Percentiles rank a stretch among this genome's conserved stretches.
Evolutionary conservation across 208 protist species (phyloP).

Genomic region (Angomonas ambiguus): DNA sequence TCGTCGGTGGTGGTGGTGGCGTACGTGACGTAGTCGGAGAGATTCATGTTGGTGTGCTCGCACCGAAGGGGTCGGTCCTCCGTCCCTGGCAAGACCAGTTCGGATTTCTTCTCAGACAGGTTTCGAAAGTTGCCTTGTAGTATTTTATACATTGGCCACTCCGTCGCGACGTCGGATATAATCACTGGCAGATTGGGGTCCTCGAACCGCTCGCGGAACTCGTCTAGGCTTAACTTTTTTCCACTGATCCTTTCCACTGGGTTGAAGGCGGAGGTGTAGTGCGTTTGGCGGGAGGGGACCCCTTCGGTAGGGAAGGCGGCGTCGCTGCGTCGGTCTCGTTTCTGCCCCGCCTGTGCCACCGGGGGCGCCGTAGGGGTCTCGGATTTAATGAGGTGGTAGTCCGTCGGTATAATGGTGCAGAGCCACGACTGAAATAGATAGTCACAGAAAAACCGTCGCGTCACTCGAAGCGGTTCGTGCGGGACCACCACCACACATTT

Average conservation of each 20-base stretch:
- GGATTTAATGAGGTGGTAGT: slow-evolving; percentile 55
- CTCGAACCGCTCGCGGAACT: slow-evolving; percentile 73
- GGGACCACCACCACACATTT: slow-evolving; percentile 16
- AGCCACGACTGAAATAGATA: slow-evolving; percentile 86
- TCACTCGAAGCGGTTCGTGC: slow-evolving; percentile 53
- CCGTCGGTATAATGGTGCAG: slow-evolving; percentile 77
- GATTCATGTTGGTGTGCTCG: slow-evolving; percentile 81
- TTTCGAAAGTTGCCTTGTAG: slow-evolving; percentile 62
- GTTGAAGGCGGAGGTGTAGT: slow-evolving; percentile 62
- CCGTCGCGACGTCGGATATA: slow-evolving; percentile 68
- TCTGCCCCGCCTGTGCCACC: not conserved
- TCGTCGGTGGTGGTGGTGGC: slow-evolving; percentile 73
- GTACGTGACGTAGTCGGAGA: slow-evolving; percentile 84
- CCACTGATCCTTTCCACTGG: slow-evolving; percentile 45
- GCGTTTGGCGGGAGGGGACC: not conserved
- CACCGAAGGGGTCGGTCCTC: slow-evolving; percentile 68
- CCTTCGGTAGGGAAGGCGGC: not conserved
- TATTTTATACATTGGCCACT: slow-evolving; percentile 79
- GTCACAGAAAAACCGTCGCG: slow-evolving; percentile 70
- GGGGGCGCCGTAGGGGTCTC: not conserved
- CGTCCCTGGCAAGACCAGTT: slow-evolving; percentile 29
- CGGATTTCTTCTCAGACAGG: slow-evolving; percentile 41
- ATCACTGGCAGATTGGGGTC: slow-evolving; percentile 64
- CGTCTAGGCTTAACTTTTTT: slow-evolving; percentile 36
- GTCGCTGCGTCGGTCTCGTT: not conserved